Base-by-base conservation (phyloP, 192 early-diverging fungal species). In the Haplosporangium gracile region DNA sequence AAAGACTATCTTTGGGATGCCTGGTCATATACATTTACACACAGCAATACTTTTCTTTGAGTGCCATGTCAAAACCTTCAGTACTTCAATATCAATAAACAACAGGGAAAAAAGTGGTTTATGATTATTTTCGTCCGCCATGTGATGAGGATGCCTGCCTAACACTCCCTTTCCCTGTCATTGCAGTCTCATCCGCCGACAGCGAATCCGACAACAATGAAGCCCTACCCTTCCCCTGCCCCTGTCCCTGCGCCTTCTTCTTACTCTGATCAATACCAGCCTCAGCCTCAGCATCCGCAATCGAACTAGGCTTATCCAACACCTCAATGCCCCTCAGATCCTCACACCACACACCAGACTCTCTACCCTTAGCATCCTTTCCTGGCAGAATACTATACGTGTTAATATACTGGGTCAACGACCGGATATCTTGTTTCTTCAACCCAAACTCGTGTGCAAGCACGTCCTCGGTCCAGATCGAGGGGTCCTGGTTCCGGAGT, bases 301-400 rank as follows among this genome's bases (percentile, higher is more conserved):
- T 42, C 13, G 72, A 51, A 51, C 82, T 83, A 1, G 82, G 76
- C 45, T 78, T 86, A n/a, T 86, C 84, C 22, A 86, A 34, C 1
- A 81, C 51, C 9, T 77, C 51, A 47, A 86, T 79, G n/a, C 79
- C 79, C 3, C 84, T 43, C 24, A 86, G 22, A 47, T 86, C 84
- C 42, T 86, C 84, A 65, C 84, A 86, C 84, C 84, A 86, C 47
- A 86, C 84, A 24, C 84, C 84, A 0, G 78, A 32, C 39, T 86
- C 84, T 2, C 84, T 42, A 0, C 84, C 84, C 76, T 86, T 86
- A 51, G 79, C 79, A 39, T 86, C 84, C 43, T 86, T 86, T 5
- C 84, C 84, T 0, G 84, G 84, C 4, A 86, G 22, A 7, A 86
- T 86, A 6, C 79, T 72, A 49, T 86, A 86, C 24, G 84, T 86